Evolutionary conservation across 202 grass and related monocot genomes (phyloP).

Genomic region (Hordeum pubiflorum): DNA sequence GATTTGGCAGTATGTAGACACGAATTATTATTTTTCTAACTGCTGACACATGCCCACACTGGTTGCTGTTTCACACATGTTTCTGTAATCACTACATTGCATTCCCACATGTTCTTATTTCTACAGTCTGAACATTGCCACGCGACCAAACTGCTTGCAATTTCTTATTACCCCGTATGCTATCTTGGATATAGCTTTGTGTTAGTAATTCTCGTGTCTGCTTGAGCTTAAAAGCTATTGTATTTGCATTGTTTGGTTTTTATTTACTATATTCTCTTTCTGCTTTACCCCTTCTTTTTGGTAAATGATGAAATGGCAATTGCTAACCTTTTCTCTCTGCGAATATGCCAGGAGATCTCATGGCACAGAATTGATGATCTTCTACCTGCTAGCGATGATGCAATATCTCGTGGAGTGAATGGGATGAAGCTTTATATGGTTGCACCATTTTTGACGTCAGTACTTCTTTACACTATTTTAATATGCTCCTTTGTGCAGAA

Average conservation of each 20-base stretch:
- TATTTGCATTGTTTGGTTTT: background rate
- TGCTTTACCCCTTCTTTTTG: background rate
- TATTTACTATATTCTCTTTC: background rate
- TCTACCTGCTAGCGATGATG: conserved; percentile 70
- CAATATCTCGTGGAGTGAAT: conserved; percentile 73
- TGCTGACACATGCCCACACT: background rate
- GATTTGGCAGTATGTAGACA: background rate
- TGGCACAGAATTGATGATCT: conserved; percentile 94
- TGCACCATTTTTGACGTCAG: conserved; percentile 83
- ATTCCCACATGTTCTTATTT: background rate
- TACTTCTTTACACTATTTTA: conserved; percentile 14
- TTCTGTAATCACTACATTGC: background rate
- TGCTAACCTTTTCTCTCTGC: background rate
- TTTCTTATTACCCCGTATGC: background rate
- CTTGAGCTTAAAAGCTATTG: background rate
- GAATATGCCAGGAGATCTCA: conserved; percentile 69
- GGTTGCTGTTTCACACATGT: background rate
- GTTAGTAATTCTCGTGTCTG: background rate
- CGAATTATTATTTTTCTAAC: background rate
- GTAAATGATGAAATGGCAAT: conserved; percentile 13
- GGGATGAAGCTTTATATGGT: conserved; percentile 98
- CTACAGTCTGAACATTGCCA: background rate
- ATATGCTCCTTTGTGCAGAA: background rate
- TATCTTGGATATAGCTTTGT: background rate
- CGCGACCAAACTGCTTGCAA: background rate